Base-by-base conservation (phyloP, 371 early-diverging fungal genomes). In the Rhizopus arrhizus region DNA sequence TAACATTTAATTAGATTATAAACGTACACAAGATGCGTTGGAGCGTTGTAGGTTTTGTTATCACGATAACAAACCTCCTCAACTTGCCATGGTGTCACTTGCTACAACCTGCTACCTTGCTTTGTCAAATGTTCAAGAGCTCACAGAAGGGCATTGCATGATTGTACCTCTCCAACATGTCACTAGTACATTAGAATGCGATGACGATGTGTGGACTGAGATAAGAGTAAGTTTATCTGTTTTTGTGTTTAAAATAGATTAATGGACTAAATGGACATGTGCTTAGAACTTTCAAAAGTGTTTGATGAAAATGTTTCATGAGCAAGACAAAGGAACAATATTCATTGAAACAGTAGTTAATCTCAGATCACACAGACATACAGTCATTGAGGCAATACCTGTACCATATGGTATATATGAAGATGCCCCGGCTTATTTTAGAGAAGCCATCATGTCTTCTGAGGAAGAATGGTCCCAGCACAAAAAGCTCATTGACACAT, bases 381-480 rank as follows among this genome's bases (percentile, higher is more conserved):
- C 93, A 12, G 85, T 84, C 5, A 92, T 97, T 45, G 97, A 96
- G 66, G 93, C 91, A 65, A 86, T 95, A 16, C 97, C 98, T 13
- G 72, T 97, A n/a, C 94, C 96, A 0, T 77, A 82, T 73, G 86
- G 88, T 5, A 66, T 80, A 1, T 83, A 82, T 50, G 90, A 88
- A 46, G 91, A 93, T 36, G 90, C 91, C 0, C 90, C 94, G 0
- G 95, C 88, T 7, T 95, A 89, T 65, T 96, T 93, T 65, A 87
- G 85, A 80, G 94, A 97, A 72, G 93, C 89, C 3, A 76, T 97
- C 35, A 58, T 89, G 65, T 72, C 65, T 0, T 65, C 82, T 0
- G 95, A 86, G 31, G 93, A 91, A 49, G 96, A 97, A 63, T 96
- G 96, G 96, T 86, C 94, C 7, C 95, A 95, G 65, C 95, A 97